Evolutionary conservation across 768 basidiomycete genomes (phyloP), one percentile per base, ranked within the genome.

Genomic region (Mycena metata): DNA sequence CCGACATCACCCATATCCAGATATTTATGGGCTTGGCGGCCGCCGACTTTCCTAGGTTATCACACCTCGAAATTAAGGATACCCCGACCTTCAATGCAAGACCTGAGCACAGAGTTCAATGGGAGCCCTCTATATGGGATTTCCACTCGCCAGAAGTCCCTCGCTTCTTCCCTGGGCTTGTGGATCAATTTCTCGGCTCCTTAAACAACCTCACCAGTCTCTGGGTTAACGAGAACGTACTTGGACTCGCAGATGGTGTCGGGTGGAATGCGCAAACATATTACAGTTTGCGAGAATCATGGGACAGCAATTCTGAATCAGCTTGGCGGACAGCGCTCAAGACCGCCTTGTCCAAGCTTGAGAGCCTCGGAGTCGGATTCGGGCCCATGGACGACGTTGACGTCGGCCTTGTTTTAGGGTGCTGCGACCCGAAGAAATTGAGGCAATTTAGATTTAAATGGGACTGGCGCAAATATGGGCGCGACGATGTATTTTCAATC

Each of bases 151-250:
- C n/a, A n/a, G n/a, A n/a, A n/a, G n/a, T n/a, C 15, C 39, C 39
- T 15, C 54, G 75, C 51, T 64, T 23, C 54, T 76, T 67, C 57
- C 60, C 59, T 46, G 71, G 71, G 12, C 55, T 76, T 8, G 74
- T 76, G 6, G 35, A 46, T 19, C 41, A 17, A 30, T 73, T 72
- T 50, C 67, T 74, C 7, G 42, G 60, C 30, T 64, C 66, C 3
- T 57, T 74, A 13, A 47, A 50, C 17, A 65, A 70, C 26, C 70
- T 76, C 4, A 49, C 36, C 16, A 50, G 69, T 24, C 72, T 76
- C 17, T 76, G 74, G 75, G 69, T 76, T 13, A 66, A 74, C 60
- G 62, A 72, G 43, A 36, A 41, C 8, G 62, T 58, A n/a, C 64
- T 76, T 13, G 21, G 51, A 7, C 62, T 56, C 33, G 59, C 21